phyloP scores from a whole-genome alignment of 225 moss, liverwort and hornwort genomes.

The Pseudoscleropodium purum region DNA sequence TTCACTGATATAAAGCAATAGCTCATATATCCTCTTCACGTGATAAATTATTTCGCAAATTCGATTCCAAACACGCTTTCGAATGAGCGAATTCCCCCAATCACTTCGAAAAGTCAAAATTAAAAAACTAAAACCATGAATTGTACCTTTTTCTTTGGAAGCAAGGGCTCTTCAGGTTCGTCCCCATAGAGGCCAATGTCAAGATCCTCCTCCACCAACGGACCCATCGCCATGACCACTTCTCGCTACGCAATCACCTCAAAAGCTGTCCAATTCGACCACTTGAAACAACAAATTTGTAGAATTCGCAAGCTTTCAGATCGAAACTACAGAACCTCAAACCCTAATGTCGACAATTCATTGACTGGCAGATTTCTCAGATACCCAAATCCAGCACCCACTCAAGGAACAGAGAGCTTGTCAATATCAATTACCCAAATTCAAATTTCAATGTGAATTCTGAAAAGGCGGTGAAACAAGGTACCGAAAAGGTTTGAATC shows the following conservation, averaged over 20 bases:
- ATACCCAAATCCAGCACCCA: not conserved
- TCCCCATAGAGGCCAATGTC: slow-evolving; percentile 69
- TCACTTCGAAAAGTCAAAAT: not conserved
- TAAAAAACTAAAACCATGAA: not conserved
- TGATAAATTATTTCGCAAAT: not conserved
- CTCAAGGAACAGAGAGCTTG: not conserved
- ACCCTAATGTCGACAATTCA: not conserved
- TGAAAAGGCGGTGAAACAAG: not conserved
- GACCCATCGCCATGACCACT: slow-evolving; percentile 5
- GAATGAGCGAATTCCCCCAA: not conserved
- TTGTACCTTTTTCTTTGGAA: slow-evolving; percentile 61
- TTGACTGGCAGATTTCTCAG: not conserved
- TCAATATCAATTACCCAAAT: not conserved
- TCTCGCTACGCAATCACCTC: not conserved
- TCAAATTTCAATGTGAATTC: not conserved
- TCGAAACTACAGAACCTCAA: not conserved
- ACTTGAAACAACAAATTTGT: too few species aligned
- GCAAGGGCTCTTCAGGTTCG: slow-evolving; percentile 53
- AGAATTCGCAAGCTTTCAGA: not conserved
- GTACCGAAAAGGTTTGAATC: not conserved
- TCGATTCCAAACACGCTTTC: not conserved
- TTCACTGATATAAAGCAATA: not conserved
- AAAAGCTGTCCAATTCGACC: not conserved
- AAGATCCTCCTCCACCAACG: slow-evolving; percentile 45
- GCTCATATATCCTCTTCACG: too few species aligned